A percentile compares a stretch with the other conserved stretches of the same genome.
Evolutionary conservation across 2,329 filamentous ascomycete species (phyloP).

Genomic region (Diaporthe humulicola): DNA sequence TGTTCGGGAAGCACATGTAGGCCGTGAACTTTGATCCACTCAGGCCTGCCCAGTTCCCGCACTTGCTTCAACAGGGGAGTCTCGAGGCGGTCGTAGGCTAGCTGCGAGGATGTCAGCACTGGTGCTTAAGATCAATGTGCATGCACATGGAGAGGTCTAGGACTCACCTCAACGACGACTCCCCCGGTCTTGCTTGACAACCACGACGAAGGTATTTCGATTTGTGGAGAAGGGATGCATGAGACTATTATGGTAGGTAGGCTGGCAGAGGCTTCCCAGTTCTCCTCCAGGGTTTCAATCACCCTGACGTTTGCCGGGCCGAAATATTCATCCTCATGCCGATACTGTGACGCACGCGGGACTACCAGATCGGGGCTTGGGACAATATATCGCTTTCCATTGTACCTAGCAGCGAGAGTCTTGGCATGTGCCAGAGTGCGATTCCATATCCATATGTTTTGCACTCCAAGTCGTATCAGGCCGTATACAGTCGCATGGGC

Average conservation of each 20-base stretch:
- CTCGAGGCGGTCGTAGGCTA: conserved; percentile 55
- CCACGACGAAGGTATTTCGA: not conserved
- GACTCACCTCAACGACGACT: conserved; percentile 7
- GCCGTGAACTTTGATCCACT: conserved; percentile 72
- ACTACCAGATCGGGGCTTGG: not conserved
- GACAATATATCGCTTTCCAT: not conserved
- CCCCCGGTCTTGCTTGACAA: not conserved
- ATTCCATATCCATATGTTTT: conserved; percentile 71
- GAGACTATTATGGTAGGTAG: conserved; percentile 16
- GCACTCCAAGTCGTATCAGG: conserved; percentile 70
- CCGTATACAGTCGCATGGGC: conserved; percentile 67
- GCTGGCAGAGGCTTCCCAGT: not conserved
- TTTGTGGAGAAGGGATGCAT: conserved; percentile 4
- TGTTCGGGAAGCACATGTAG: conserved; percentile 72
- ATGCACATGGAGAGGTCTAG: too few relatives aligned
- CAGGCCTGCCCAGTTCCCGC: conserved; percentile 56
- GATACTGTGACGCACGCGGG: not conserved
- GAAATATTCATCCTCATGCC: not conserved
- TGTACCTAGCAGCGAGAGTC: conserved; percentile 64
- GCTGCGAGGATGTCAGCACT: conserved; percentile 54
- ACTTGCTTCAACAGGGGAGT: conserved; percentile 70
- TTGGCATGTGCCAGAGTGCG: conserved; percentile 65
- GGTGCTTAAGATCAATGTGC: not conserved
- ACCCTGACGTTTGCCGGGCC: conserved; percentile 5
- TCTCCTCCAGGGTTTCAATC: not conserved